phyloP scores from a whole-genome alignment of 2,329 filamentous ascomycete species.

The Pseudodiploospora longispora region DNA sequence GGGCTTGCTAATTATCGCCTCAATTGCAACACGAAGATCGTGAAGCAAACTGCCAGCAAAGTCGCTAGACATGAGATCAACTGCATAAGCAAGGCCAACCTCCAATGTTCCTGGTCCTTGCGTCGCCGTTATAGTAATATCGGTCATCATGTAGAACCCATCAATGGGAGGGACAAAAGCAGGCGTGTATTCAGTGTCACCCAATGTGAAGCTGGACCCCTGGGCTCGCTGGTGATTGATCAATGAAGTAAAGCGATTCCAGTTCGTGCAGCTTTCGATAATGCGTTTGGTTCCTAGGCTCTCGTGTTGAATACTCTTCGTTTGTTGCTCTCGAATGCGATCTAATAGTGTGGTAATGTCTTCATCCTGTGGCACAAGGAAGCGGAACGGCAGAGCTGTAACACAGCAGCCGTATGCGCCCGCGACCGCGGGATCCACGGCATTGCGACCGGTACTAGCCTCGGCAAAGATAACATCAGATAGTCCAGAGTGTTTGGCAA shows the following conservation, averaged over 20 bases:
- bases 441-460: not conserved
- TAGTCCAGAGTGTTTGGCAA: not conserved
- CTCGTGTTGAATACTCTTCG: not conserved
- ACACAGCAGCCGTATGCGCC: not conserved
- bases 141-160: not conserved
- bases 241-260: not conserved
- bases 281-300: not conserved
- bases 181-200: not conserved
- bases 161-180: not conserved
- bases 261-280: not conserved
- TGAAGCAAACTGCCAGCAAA: not conserved
- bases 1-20: not conserved
- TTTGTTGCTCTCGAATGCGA: not conserved
- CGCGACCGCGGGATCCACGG: not conserved
- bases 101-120: not conserved
- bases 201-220: not conserved
- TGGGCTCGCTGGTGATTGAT: constrained; percentile 2
- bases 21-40: not conserved
- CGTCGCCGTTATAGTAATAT: not conserved
- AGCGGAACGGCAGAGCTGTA: not conserved
- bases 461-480: not conserved
- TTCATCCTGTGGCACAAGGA: not conserved
- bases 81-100: not conserved
- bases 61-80: not conserved
- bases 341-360: not conserved